Base-by-base conservation (phyloP, 805 yeast species). In the Candida tammaniensis region DNA sequence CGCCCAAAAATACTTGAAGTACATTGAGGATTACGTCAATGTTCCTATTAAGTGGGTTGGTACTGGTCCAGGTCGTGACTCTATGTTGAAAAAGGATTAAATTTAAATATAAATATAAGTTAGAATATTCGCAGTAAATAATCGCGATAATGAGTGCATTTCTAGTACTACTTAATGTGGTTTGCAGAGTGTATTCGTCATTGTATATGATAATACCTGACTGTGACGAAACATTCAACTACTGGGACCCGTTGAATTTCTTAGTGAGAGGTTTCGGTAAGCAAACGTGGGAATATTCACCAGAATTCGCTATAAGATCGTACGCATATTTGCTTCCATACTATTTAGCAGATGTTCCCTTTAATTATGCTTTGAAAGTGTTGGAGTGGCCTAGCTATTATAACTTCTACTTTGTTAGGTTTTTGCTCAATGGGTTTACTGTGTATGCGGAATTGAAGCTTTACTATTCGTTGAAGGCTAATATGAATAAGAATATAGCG, bases 1-100 rank as follows among this genome's bases (percentile, higher is more conserved):
- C 49, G 96, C 98, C 30, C 77, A 85, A 70, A 76, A 75, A 46
- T 93, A 93, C 65, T 72, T 93, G 63, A 71, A 75, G 48, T 93
- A 64, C 60, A 91, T 93, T 54, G 98, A 88, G 66, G 82, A 87
- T 44, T 89, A 74, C 54, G 70, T 89, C 43, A 72, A 74, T 31
- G 91, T 86, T 39, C 95, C 95, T 37, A 75, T 93, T 44, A 84
- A 83, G 60, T 93, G 97, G 97, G 93, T 93, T 43, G 98, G 98
- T 58, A 93, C 95, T 38, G 98, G 98, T 44, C 97, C 98, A 44
- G 95, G 87, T 35, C 85, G 98, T 70, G 95, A 84, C 38, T 80
- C 89, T 23, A 89, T 88, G 96, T 73, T 88, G 50, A 79, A 77
- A 49, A 82, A 78, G 59, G 44, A 44, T 21, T 41, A 44, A 18